Base-by-base conservation (phyloP, 2,329 filamentous ascomycete species). In the Fusarium sp. region DNA sequence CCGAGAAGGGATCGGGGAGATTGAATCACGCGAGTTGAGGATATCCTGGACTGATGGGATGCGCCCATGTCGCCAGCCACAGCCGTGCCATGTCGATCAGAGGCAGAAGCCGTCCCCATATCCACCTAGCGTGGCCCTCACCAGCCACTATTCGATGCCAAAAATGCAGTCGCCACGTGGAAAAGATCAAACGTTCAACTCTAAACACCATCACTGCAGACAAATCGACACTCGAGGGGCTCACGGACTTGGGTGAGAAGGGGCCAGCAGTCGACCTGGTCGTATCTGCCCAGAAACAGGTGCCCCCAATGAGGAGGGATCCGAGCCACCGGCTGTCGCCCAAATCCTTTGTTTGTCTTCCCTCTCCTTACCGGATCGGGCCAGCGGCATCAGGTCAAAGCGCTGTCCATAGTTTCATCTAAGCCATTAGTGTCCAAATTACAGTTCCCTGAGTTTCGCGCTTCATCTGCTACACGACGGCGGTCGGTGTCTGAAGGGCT, bases 351-450 rank as follows among this genome's bases (percentile, higher is more conserved):
- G 53, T 59, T 61, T 61, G 42, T 63, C 49, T 51, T 57, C 46
- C 29, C 65, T 73, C 46, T 49, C 17, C 62, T 72, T 66, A 33
- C 63, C 62, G 49, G 27, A 65, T 59, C 60, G 35, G 61, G 63
- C 51, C 42, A n/a, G 66, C 55, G 27, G 51, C 31, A 56, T 46
- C 22, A 29, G 67, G 75, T 75, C 75, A 75, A 73, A 77, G 75
- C 75, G 75, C 60, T 57, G 42, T 75, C 66, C 57, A 65, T 57
- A 69, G 75, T 77, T 77, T 77, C 75, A 77, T 64, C 72, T 77
- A 73, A 63, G 33, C 11, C 42, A 33, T 73, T 77, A 77, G 75
- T 68, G 67, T 64, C 59, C 31, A 60, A 49, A 69, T 69, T 70
- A 66, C 24, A 51, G 51, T 62, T 66, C 56, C 46, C 62, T 59